Conservation (phyloP, 768 basidiomycete genomes). For the Gymnopilus junonius region DNA sequence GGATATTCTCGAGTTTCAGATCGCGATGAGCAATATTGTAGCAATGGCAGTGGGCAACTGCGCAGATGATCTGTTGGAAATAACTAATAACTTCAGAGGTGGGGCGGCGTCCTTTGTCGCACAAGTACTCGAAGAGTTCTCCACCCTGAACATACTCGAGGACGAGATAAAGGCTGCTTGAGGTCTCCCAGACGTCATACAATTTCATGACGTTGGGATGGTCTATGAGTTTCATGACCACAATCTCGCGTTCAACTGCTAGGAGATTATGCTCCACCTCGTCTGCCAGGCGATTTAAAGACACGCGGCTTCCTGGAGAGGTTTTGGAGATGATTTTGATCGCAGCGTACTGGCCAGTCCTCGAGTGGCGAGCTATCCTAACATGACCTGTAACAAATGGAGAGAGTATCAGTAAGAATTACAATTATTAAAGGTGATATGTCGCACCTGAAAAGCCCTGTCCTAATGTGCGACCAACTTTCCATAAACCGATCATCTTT, state of each 20-base stretch:
- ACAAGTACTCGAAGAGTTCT: slow-evolving; percentile 93
- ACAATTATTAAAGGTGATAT: not conserved
- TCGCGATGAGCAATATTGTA: slow-evolving; percentile 95
- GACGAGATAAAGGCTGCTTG: slow-evolving; percentile 85
- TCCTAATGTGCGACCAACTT: slow-evolving; percentile 83
- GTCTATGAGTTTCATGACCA: slow-evolving; percentile 96
- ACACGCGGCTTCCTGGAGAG: slow-evolving; percentile 66
- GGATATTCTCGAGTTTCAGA: slow-evolving; percentile 92
- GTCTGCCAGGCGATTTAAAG: slow-evolving; percentile 69
- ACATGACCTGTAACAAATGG: slow-evolving; percentile 70
- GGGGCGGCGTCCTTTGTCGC: slow-evolving; percentile 73
- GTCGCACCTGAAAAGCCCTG: slow-evolving; percentile 75
- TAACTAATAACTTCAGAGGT: slow-evolving; percentile 77
- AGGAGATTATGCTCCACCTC: slow-evolving; percentile 79
- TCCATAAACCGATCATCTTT: slow-evolving; percentile 80
- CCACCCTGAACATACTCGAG: slow-evolving; percentile 95
- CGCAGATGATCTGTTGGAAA: slow-evolving; percentile 93
- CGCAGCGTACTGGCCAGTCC: slow-evolving; percentile 87
- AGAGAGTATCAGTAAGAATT: not conserved
- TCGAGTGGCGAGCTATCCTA: slow-evolving; percentile 85
- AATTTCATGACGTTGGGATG: slow-evolving; percentile 94
- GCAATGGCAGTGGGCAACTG: slow-evolving; percentile 91
- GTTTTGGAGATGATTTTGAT: slow-evolving; percentile 93
- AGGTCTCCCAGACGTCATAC: slow-evolving; percentile 97
- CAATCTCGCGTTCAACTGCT: slow-evolving; percentile 91